Evolutionary conservation across 495 filamentous ascomycete species (phyloP).

Genomic region (Trichoderma gamsii): DNA sequence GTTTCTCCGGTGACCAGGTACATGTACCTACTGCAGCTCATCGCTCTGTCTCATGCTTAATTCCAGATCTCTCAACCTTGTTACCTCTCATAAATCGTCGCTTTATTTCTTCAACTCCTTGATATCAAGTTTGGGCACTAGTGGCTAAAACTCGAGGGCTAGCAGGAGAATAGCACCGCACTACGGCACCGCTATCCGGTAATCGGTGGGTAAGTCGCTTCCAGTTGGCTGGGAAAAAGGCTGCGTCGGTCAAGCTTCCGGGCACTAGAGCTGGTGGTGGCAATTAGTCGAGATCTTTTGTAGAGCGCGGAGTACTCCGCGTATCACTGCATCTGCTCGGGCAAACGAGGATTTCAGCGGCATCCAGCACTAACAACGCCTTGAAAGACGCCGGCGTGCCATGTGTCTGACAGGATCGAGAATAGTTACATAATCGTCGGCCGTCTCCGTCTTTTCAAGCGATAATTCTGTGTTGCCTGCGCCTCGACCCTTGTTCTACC

Average conservation of each 20-base stretch:
- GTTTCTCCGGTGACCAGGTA: no score
- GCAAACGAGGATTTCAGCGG: no score
- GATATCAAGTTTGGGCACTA: neutral
- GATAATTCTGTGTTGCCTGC: no score
- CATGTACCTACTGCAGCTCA: neutral
- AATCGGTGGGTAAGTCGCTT: neutral
- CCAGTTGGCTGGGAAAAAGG: neutral
- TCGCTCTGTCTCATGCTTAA: neutral
- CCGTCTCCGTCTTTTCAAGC: no score
- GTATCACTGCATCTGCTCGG: neutral
- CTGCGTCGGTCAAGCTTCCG: neutral
- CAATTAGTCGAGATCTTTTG: constrained; percentile 3
- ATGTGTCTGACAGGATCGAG: no score
- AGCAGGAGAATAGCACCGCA: neutral
- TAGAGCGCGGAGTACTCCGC: neutral
- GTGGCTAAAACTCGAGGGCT: neutral
- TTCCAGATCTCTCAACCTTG: neutral
- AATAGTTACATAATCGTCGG: no score
- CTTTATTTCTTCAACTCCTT: neutral
- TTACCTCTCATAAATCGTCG: neutral
- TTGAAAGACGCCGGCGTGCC: no score
- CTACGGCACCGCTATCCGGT: neutral
- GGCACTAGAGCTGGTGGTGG: neutral
- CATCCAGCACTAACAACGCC: no score
- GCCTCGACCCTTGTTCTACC: no score